Base-by-base conservation (phyloP, 2,329 filamentous ascomycete genomes). In the Arthroderma uncinatum region DNA sequence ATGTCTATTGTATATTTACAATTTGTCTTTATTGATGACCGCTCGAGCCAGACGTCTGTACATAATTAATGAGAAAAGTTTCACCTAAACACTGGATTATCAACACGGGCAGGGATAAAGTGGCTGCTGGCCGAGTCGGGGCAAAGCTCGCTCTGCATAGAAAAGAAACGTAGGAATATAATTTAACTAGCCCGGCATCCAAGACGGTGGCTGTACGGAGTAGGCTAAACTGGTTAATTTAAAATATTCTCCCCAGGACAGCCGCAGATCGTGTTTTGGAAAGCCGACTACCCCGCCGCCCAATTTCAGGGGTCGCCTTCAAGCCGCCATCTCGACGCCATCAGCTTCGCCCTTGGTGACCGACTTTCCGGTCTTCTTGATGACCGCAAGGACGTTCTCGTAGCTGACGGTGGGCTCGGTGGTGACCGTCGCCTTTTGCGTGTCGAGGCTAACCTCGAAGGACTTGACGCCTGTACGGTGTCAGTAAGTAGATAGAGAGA, bases 321-420 rank as follows among this genome's bases (percentile, higher is more conserved):
- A 50, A 50, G 33, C 47, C 7, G 47, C 47, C 50, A 37, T 53
- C 21, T 39, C 33, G 36, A 53, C 21, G 33, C 75, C 75, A 66
- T 77, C 74, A 1, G 71, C 74, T 66, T 76, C 72, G 25, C 72
- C 75, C 28, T 79, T 83, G 74, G 87, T 94, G 70, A 96, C 84
- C 68, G 86, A 86, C 82, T 96, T 96, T 68, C 91, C 91, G 10
- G 91, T 95, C 83, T 95, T 95, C 80, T 86, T 84, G 73, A 96
- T 95, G 71, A 88, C 94, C 70, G 81, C 79, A 60, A 95, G 82
- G 59, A 95, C 88, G 53, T 83, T 88, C 63, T 89, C 83, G 77
- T 92, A 95, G 58, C 81, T 78, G 61, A 94, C 79, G 57, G 74
- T 77, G 2, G 82, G 78, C 63, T 84, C 81, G 62, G 90, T 83